A percentile compares a stretch with the other conserved stretches of the same genome.
Evolutionary conservation across 805 yeast genomes (phyloP).

Genomic region (Ogataea nakhonphanomensis): DNA sequence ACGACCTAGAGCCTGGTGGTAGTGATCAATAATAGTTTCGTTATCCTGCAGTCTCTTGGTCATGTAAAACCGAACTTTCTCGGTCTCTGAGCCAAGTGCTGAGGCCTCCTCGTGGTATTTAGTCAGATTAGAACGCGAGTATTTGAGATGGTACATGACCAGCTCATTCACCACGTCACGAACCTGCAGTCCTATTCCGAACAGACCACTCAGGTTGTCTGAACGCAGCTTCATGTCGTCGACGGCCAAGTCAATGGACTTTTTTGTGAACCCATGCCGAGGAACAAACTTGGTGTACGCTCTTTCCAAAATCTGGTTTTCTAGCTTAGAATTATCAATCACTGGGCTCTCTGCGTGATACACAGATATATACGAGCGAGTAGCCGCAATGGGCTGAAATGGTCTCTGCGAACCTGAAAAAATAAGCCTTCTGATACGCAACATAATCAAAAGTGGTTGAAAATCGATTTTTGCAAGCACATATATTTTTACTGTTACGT

Average conservation of each 20-base stretch:
- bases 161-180: conserved; percentile 39
- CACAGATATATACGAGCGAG: conserved; percentile 36
- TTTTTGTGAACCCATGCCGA: conserved; percentile 39
- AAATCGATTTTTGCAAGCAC: no score
- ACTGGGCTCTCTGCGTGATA: conserved; percentile 38
- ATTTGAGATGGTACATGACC: conserved; percentile 44
- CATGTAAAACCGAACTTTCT: conserved; percentile 31
- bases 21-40: conserved; percentile 40
- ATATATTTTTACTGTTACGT: neutral
- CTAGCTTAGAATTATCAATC: conserved; percentile 32
- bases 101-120: conserved; percentile 27
- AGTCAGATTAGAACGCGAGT: conserved; percentile 38
- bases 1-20: conserved; percentile 53
- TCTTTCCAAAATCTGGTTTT: conserved; percentile 34
- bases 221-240: conserved; percentile 37
- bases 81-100: conserved; percentile 20
- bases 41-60: conserved; percentile 51
- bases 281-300: conserved; percentile 40
- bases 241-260: conserved; percentile 43
- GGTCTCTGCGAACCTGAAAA: neutral
- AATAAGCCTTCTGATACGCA: no score
- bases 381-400: conserved; percentile 1
- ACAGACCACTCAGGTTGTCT: conserved; percentile 40
- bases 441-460: no score
- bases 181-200: conserved; percentile 32